Evolutionary conservation across 306 rosid species (phyloP).

Genomic region (Pyrus betulifolia): DNA sequence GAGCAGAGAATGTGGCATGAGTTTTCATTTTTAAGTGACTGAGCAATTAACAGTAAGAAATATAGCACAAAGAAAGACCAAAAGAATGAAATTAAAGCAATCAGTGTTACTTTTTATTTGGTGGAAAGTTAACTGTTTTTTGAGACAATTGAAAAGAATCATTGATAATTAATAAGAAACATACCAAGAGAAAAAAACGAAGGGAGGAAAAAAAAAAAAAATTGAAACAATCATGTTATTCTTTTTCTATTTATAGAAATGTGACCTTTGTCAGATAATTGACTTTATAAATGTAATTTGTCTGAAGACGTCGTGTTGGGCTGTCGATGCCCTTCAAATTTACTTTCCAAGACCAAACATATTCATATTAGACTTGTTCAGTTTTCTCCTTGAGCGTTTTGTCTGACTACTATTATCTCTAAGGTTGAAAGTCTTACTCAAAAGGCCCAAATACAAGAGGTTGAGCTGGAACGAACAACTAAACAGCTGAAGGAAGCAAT

Average conservation of each 20-base stretch:
- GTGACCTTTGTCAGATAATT: background rate
- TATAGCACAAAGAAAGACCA: background rate
- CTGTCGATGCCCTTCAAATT: background rate
- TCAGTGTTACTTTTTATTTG: background rate
- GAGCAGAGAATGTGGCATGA: background rate
- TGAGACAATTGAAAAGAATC: background rate
- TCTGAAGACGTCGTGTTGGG: background rate
- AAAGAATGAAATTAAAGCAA: background rate
- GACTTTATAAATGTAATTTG: background rate
- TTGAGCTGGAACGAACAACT: slow-evolving; percentile 84
- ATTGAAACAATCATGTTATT: background rate
- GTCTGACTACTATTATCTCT: slow-evolving; percentile 15
- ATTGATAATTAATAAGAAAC: background rate
- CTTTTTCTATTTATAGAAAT: background rate
- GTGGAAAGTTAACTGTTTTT: background rate
- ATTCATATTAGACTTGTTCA: slow-evolving; percentile 2
- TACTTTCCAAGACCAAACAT: background rate
- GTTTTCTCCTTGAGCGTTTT: slow-evolving; percentile 17
- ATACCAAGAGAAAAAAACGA: background rate
- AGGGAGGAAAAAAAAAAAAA: too few species aligned
- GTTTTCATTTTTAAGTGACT: background rate
- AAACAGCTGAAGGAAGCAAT: slow-evolving; percentile 92
- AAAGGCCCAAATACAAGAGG: slow-evolving; percentile 81
- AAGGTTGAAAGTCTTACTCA: slow-evolving; percentile 89
- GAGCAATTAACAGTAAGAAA: background rate